phyloP scores from a whole-genome alignment of 495 filamentous ascomycete genomes.

The Penicillium cinerascens region DNA sequence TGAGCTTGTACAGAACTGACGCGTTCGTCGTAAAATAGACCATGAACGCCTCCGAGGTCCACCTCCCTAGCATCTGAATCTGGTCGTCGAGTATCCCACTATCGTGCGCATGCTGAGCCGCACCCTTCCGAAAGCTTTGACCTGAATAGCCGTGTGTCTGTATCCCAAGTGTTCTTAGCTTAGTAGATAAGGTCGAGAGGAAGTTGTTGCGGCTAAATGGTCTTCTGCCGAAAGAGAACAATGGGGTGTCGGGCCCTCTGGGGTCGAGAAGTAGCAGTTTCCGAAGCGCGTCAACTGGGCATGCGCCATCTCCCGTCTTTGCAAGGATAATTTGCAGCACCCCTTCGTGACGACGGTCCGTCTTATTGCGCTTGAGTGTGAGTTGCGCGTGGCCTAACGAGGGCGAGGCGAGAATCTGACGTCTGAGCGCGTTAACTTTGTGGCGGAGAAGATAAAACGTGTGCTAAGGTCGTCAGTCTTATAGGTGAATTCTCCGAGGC shows the following conservation, averaged over 20 bases:
- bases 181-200: too few relatives aligned
- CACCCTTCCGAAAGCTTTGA: too few relatives aligned
- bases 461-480: too few relatives aligned
- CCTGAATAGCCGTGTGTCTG: too few relatives aligned
- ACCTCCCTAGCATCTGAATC: slow-evolving; percentile 4
- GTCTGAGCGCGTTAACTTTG: too few relatives aligned
- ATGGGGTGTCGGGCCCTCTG: slow-evolving; percentile 3
- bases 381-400: slow-evolving; percentile 5
- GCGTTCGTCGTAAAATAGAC: slow-evolving; percentile 8
- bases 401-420: slow-evolving; percentile 10
- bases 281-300: slow-evolving; percentile 8
- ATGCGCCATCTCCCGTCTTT: too few relatives aligned
- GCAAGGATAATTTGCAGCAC: slow-evolving; percentile 5
- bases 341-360: slow-evolving; percentile 7
- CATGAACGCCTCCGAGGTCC: slow-evolving; percentile 3
- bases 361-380: slow-evolving; percentile 10
- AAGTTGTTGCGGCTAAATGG: slow-evolving; percentile 4
- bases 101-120: slow-evolving; percentile 6
- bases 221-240: slow-evolving; percentile 4
- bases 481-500: too few relatives aligned
- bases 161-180: too few relatives aligned
- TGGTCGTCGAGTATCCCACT: slow-evolving; percentile 7
- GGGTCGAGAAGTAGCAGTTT: slow-evolving; percentile 11
- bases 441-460: too few relatives aligned
- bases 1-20: slow-evolving; percentile 8